These are phyloP conservation scores for Eucalyptus tenuipes DNA, from an alignment of 345 rosid genomes.

Conservation along the genomic window DNA sequence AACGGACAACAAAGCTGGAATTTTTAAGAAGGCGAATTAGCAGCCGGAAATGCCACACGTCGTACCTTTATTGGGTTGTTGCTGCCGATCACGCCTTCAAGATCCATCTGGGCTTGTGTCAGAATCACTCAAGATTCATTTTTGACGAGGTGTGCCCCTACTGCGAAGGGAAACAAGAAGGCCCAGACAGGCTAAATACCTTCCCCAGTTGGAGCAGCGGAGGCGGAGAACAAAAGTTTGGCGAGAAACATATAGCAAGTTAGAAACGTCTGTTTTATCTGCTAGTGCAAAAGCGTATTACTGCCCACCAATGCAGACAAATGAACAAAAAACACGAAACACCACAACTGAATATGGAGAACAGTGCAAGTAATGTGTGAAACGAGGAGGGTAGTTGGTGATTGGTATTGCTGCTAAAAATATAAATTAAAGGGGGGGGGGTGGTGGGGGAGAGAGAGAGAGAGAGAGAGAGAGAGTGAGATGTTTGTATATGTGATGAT, in stretches of 20 bases:
- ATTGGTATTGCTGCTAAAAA: not conserved
- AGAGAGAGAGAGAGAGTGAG: not conserved
- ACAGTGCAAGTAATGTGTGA: not conserved
- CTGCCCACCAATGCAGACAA: slow-evolving; percentile 13
- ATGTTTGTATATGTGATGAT: not conserved
- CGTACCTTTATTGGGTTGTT: slow-evolving; percentile 48
- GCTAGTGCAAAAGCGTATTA: not conserved
- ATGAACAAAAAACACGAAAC: slow-evolving; percentile 6
- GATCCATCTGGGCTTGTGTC: slow-evolving; percentile 43
- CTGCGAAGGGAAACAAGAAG: not conserved
- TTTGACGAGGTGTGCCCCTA: not conserved
- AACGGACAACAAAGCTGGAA: not conserved
- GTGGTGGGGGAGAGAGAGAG: too few relatives aligned
- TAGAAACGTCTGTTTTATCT: not conserved
- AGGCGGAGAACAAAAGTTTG: not conserved
- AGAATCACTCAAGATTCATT: not conserved
- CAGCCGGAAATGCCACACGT: not conserved
- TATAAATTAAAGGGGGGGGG: too few relatives aligned
- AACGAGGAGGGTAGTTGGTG: not conserved
- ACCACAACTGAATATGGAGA: not conserved
- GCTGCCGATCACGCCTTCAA: slow-evolving; percentile 26
- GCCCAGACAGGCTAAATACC: slow-evolving; percentile 11
- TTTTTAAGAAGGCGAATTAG: not conserved
- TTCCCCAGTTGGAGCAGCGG: slow-evolving; percentile 15
- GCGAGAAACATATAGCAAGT: not conserved